Evolutionary conservation across 2,329 filamentous ascomycete genomes (phyloP), one percentile per base, ranked within the genome.

Genomic region (Nannizzia gypsea): DNA sequence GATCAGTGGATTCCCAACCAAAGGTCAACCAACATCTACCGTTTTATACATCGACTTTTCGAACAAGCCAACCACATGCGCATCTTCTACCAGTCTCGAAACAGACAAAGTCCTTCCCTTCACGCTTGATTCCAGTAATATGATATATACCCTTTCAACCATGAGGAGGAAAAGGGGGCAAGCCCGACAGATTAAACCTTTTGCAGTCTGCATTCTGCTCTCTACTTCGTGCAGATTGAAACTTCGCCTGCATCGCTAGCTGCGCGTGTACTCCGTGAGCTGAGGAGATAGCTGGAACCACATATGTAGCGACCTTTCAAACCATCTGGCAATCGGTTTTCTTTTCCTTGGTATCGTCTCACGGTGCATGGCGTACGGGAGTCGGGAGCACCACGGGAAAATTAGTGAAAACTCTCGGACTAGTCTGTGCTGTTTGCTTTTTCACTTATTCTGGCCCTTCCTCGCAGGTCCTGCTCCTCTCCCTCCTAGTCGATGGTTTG

Each of bases 251-350:
- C 50, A 54, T 54, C 26, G 50, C 20, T 54, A 54, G 24, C 24
- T 54, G n/a, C n/a, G 38, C 13, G 31, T 54, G 50, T 54, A 54
- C 50, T 54, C 50, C 50, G 11, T 34, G 50, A 54, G 50, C 24
- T 34, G 50, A 17, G 31, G 13, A 15, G 20, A 9, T 54, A 54
- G 50, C 50, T 54, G 50, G 50, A 54, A 54, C 50, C 50, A 54
- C 50, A 54, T 54, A 36, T 36, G 31, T 36, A 54, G 26, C 50
- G 26, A 54, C 38, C 2, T 42, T n/a, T 6, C 38, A 28, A 17
- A 6, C 50, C n/a, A 36, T 36, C 31, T 36, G 31, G 31, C 26
- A 8, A 20, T 54, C 50, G 15, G n/a, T 54, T n/a, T 24, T 48
- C 31, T 54, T 34, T 54, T 42, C 38, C 50, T 11, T 36, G 31